phyloP scores from a whole-genome alignment of 176 grass and related monocot genomes.

The Triticum monococcum region DNA sequence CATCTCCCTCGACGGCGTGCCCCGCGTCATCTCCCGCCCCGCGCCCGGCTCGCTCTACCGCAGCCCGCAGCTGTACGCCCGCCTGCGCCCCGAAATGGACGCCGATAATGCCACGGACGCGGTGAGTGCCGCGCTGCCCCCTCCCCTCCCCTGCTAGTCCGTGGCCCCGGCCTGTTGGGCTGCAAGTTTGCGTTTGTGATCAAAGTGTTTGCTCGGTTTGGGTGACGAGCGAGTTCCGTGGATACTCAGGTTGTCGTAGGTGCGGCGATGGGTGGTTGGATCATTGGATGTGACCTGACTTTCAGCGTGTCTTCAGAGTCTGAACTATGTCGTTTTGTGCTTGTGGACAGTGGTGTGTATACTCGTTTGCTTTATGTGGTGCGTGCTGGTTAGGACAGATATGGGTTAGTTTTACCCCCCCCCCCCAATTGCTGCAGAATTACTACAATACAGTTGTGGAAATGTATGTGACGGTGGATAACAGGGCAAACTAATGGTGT shows the following conservation, averaged over 20 bases:
- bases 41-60: conserved; percentile 77
- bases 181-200: not conserved
- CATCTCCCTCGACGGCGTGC: conserved; percentile 83
- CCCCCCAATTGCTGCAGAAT: conserved; percentile 26
- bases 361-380: conserved; percentile 27
- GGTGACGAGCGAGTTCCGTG: no score
- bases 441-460: not conserved
- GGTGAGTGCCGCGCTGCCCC: conserved; percentile 33
- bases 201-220: no score
- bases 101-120: conserved; percentile 81
- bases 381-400: conserved; percentile 30
- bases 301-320: no score
- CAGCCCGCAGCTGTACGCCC: conserved; percentile 81
- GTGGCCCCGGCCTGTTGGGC: no score
- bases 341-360: not conserved
- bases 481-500: not conserved
- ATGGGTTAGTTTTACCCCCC: conserved; percentile 10
- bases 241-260: no score
- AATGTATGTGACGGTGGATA: not conserved
- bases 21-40: conserved; percentile 74
- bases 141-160: not conserved
- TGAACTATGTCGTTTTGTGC: not conserved
- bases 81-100: conserved; percentile 75
- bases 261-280: no score
- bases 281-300: no score